Base-by-base conservation (phyloP, 495 filamentous ascomycete species). In the Aspergillus leporis region DNA sequence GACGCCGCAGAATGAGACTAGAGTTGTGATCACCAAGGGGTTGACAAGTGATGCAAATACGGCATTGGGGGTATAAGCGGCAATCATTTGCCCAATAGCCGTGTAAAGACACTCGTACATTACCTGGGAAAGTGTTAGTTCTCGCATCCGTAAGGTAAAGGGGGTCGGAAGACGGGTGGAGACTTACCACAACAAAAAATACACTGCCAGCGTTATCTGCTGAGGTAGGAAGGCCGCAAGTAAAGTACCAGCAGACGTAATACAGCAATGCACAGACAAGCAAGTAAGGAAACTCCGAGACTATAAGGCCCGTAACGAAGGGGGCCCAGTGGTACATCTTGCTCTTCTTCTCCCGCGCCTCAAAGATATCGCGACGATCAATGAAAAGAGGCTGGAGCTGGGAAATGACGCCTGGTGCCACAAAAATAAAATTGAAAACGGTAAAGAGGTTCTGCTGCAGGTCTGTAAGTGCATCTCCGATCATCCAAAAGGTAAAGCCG, bases 61-160 rank as follows among this genome's bases (percentile, higher is more conserved):
- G n/a, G 85, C 85, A 59, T 82, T 80, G 21, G 83, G 80, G 9
- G 86, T 73, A 32, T 79, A 83, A 18, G 84, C 81, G 53, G 86
- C 82, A 55, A 82, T 74, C 74, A 86, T 80, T 61, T 87, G 79
- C 0, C 85, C 80, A 60, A 88, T 87, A 30, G 84, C 81, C 19
- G 75, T 81, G 54, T 83, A 82, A 56, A 82, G 76, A 47, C 82
- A 71, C 58, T 83, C 80, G 66, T 85, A 84, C 58, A 78, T n/a
- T n/a, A n/a, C n/a, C n/a, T n/a, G n/a, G n/a, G n/a, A n/a, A n/a
- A n/a, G n/a, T n/a, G n/a, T n/a, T n/a, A n/a, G n/a, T n/a, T n/a
- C n/a, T n/a, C n/a, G n/a, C n/a, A n/a, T n/a, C n/a, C n/a, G n/a
- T n/a, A n/a, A n/a, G n/a, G n/a, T n/a, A n/a, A n/a, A n/a, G n/a